Conservation (phyloP, 768 basidiomycete genomes). For the Tulasnella sp. region DNA sequence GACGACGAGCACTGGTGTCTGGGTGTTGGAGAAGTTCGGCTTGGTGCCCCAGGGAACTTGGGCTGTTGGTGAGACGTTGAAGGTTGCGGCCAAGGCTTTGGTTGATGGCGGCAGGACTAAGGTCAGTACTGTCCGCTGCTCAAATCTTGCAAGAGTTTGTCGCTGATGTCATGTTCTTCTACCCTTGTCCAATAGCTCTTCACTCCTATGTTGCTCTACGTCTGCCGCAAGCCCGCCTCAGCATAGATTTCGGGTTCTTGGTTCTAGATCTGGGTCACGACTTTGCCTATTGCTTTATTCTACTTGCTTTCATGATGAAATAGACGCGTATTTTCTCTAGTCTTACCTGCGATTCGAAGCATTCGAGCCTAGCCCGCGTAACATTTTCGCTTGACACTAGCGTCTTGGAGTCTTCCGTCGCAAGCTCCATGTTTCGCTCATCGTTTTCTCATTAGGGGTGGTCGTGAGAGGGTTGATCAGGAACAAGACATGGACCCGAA, state of each 20-base stretch:
- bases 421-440: too few relatives aligned
- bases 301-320: conserved; percentile 1
- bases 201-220: conserved; percentile 76
- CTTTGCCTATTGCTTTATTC: background rate
- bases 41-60: conserved; percentile 87
- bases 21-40: conserved; percentile 67
- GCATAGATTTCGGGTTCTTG: background rate
- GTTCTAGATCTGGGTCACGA: background rate
- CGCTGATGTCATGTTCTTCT: background rate
- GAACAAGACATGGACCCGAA: background rate
- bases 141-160: background rate
- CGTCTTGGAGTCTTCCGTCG: too few relatives aligned
- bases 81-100: conserved; percentile 68
- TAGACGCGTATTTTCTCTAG: background rate
- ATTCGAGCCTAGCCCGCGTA: too few relatives aligned
- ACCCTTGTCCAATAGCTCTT: conserved; percentile 50
- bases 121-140: conserved; percentile 37
- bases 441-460: background rate
- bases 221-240: conserved; percentile 32
- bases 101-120: conserved; percentile 81
- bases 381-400: too few relatives aligned
- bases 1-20: conserved; percentile 72
- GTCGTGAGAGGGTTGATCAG: too few relatives aligned
- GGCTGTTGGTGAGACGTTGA: conserved; percentile 82
- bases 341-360: background rate